Base-by-base conservation (phyloP, 1,139 yeast genomes). In the Yamadazyma songkhlaensis region DNA sequence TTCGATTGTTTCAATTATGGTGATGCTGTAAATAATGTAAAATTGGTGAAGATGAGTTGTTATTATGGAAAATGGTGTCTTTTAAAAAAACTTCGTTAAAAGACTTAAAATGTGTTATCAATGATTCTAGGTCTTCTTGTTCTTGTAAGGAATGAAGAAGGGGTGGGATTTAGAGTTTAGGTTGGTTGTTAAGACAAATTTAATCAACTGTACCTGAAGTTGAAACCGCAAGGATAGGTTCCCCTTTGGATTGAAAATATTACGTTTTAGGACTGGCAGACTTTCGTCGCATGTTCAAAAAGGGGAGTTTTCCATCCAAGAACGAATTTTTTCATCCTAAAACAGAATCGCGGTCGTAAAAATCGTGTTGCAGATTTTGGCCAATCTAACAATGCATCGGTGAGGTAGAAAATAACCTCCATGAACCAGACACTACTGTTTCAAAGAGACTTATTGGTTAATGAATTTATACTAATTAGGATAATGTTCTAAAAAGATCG, bases 381-480 rank as follows among this genome's bases (percentile, higher is more conserved):
- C 10, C 14, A 10, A 15, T 27, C 20, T 27, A 27, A 27, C 30
- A 30, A 30, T 30, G 25, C 32, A 30, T 30, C 32, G 17, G 21
- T 5, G 8, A 8, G 13, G 5, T 4, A 17, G 6, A 17, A 17
- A 17, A 17, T 17, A 17, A 4, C 20, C 20, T 17, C n/a, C n/a
- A n/a, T n/a, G n/a, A n/a, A n/a, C n/a, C n/a, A n/a, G n/a, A 17
- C 20, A 17, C 20, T 9, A 25, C 27, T 25, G 4, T 25, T 12
- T 12, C 27, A 25, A 12, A 25, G 12, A 12, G 4, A 25, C 6
- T 25, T 25, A 25, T 25, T 25, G 27, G 27, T 25, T 12, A 7
- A 25, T 25, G 28, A 31, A 10, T 31, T 31, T 31, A 31, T 31
- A 31, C 34, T 3, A 31, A 15, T 31, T 31, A 24, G 34, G 34